phyloP scores from a whole-genome alignment of 2,329 filamentous ascomycete species.

The Penicillium griseofulvum region DNA sequence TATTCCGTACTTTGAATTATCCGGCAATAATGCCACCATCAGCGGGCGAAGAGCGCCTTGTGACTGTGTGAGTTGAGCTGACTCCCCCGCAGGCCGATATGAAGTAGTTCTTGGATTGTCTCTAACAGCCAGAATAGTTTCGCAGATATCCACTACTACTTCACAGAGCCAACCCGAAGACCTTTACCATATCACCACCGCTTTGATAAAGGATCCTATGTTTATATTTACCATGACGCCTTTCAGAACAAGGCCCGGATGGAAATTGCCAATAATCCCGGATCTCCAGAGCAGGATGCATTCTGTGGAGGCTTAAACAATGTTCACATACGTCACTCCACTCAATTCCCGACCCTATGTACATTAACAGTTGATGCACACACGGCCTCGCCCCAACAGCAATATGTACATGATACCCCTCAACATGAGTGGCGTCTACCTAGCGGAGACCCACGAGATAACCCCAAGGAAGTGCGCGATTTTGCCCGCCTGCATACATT shows the following conservation, averaged over 20 bases:
- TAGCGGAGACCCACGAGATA: conserved; percentile 51
- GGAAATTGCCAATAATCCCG: conserved; percentile 64
- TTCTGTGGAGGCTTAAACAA: conserved; percentile 58
- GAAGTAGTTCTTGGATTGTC: neutral
- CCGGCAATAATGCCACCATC: conserved; percentile 43
- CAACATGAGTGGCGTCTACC: conserved; percentile 58
- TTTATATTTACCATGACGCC: conserved; percentile 62
- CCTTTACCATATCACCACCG: conserved; percentile 55
- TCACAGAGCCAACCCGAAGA: conserved; percentile 54
- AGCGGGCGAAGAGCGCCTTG: conserved; percentile 46
- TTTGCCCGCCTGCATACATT: conserved; percentile 57
- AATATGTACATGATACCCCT: conserved; percentile 25
- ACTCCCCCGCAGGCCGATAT: conserved; percentile 18
- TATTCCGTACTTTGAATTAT: neutral
- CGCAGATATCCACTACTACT: conserved; percentile 64
- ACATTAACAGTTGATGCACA: conserved; percentile 55
- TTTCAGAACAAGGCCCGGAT: conserved; percentile 54
- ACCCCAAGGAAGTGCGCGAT: conserved; percentile 53
- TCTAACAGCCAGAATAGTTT: conserved; percentile 46
- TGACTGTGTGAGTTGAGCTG: conserved; percentile 45
- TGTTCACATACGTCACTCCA: conserved; percentile 54
- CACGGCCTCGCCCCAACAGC: conserved; percentile 24
- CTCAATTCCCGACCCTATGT: conserved; percentile 59
- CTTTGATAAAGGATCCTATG: conserved; percentile 63
- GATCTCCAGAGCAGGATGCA: conserved; percentile 62